Percentiles rank a stretch among this genome's conserved stretches.
Evolutionary conservation across 78 protist genomes (phyloP).

Genomic region (Speleostelium caveatum): DNA sequence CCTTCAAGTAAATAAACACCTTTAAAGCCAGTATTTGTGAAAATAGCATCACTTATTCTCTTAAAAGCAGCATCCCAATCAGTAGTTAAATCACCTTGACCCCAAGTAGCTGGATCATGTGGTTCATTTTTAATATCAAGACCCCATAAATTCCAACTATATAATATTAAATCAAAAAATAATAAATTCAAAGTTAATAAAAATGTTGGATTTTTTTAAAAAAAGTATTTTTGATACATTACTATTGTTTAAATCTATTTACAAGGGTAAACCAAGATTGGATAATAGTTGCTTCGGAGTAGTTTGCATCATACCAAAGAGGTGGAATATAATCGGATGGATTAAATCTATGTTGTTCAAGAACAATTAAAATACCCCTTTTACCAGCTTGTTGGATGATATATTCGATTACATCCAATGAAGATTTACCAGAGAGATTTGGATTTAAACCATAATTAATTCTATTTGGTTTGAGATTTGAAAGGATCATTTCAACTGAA

Average conservation of each 20-base stretch:
- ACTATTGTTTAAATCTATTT: conserved; percentile 43
- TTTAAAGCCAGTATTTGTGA: not conserved
- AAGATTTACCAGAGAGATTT: conserved; percentile 1
- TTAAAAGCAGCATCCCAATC: conserved; percentile 76
- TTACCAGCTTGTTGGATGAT: conserved; percentile 32
- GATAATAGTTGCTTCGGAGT: conserved; percentile 15
- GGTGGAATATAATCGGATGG: conserved; percentile 45
- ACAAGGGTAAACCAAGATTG: conserved; percentile 28
- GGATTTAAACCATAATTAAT: conserved; percentile 64
- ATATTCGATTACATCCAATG: conserved; percentile 65
- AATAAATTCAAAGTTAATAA: not conserved
- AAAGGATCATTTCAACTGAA: conserved; percentile 62
- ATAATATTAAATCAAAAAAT: not conserved
- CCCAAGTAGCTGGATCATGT: conserved; percentile 81
- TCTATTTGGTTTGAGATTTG: conserved; percentile 14
- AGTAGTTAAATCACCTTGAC: conserved; percentile 29
- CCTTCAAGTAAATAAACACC: conserved; percentile 82
- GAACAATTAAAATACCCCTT: conserved; percentile 73
- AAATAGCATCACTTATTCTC: conserved; percentile 28
- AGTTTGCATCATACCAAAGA: conserved; percentile 62
- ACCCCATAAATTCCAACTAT: conserved; percentile 79
- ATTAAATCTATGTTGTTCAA: conserved; percentile 76
- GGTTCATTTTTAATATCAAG: conserved; percentile 87
- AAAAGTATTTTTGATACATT: not conserved
- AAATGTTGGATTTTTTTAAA: not conserved